Evolutionary conservation across 768 basidiomycete species (phyloP), one percentile per base, ranked within the genome.

Genomic region (Coprinopsis sp.): DNA sequence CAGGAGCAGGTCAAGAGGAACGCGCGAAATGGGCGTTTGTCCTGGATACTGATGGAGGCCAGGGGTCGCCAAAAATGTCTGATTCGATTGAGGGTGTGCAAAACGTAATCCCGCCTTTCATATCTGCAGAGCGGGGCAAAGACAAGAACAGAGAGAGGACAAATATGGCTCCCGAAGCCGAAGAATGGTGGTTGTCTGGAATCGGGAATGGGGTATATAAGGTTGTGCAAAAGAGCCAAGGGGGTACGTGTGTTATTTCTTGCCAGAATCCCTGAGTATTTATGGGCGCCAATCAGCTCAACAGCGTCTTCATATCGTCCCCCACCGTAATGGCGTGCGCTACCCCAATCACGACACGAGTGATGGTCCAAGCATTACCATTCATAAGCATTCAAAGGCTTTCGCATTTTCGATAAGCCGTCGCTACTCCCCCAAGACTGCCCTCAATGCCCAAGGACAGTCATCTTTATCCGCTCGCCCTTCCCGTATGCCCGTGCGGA

Each of bases 371-470:
- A 68, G 71, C 19, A 73, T 78, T 25, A 81, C 84, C 45, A 79
- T 91, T 25, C 90, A 91, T 64, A 87, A 87, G 54, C 89, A 91
- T 58, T 87, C 89, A 1, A 80, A 84, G 46, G 84, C 84, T 3
- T 65, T 77, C 24, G 89, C 86, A 1, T 90, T 89, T 63, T 89
- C 88, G 0, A 78, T 91, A 38, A 82, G 84, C 62, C 78, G 89
- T 19, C 77, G 78, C 46, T 79, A 84, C 44, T 62, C 39, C 37
- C 39, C 49, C 27, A 55, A 31, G 33, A 43, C 24, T 44, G 43
- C 46, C 25, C 47, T 16, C 34, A 25, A 25, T 44, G 31, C 7
- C 14, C 55, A 30, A 41, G 54, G 36, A 30, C 60, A 37, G 49
- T 50, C 33, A 46, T 48, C 33, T 52, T 56, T 37, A 53, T 59